These are phyloP conservation scores for Blastocystis sp. DNA, from an alignment of 352 stramenopile species.

Conservation along the genomic window DNA sequence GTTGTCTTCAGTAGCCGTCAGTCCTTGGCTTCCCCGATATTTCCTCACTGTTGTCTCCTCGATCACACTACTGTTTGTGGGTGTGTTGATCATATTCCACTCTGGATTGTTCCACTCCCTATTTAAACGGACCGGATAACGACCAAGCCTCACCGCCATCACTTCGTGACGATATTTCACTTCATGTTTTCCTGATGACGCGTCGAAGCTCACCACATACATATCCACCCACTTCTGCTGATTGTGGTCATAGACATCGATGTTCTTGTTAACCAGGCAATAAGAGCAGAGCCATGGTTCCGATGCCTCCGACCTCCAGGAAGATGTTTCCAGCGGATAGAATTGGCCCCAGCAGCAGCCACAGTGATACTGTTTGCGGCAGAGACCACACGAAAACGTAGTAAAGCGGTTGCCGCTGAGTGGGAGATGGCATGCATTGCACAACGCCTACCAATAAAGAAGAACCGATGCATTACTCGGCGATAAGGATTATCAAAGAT, in stretches of 20 bases:
- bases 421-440: neutral
- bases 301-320: neutral
- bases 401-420: neutral
- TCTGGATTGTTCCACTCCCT: neutral
- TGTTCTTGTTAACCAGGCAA: neutral
- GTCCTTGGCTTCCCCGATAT: neutral
- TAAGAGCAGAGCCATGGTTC: neutral
- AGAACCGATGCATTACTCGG: neutral
- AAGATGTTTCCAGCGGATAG: neutral
- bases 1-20: neutral
- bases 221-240: neutral
- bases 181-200: neutral
- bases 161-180: slow-evolving; percentile 20
- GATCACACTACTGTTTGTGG: neutral
- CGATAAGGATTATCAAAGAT: slow-evolving; percentile 46
- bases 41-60: neutral
- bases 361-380: neutral
- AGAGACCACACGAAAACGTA: neutral
- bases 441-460: neutral
- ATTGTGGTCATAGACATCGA: neutral
- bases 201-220: slow-evolving; percentile 4
- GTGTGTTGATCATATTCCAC: neutral
- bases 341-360: slow-evolving; percentile 28
- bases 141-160: neutral
- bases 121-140: neutral